Conservation (phyloP, 176 grass and related monocot species). For the Ensete glaucum region DNA sequence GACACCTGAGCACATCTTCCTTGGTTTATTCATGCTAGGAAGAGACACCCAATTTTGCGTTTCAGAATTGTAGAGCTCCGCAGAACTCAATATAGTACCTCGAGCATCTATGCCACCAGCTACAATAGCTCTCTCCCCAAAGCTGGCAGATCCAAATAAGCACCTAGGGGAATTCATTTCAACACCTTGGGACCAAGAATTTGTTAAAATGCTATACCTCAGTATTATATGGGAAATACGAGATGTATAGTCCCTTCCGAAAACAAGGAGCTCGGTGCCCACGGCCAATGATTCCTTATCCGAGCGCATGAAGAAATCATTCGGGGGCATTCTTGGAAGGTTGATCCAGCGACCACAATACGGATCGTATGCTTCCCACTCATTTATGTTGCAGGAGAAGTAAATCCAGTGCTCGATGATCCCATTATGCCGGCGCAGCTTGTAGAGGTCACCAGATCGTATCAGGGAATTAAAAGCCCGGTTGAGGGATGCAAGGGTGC, state of each 20-base stretch:
- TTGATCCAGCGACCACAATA: constrained; percentile 69
- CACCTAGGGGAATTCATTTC: constrained; percentile 91
- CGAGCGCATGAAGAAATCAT: constrained; percentile 85
- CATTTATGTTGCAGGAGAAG: constrained; percentile 81
- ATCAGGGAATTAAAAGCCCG: constrained; percentile 57
- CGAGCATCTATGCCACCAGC: constrained; percentile 70
- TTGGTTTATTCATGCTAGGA: constrained; percentile 72
- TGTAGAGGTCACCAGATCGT: constrained; percentile 60
- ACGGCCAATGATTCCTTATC: constrained; percentile 93
- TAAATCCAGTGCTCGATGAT: constrained; percentile 94
- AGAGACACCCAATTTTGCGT: constrained; percentile 64
- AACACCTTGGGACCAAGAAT: constrained; percentile 77
- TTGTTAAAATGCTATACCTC: constrained; percentile 90
- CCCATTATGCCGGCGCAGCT: constrained; percentile 38
- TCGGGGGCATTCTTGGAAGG: constrained; percentile 83
- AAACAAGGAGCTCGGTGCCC: constrained; percentile 89
- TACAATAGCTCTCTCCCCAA: constrained; percentile 84
- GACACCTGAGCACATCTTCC: constrained; percentile 84
- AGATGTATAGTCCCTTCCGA: constrained; percentile 58
- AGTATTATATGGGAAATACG: constrained; percentile 53
- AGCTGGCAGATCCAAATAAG: constrained; percentile 92
- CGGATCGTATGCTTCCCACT: constrained; percentile 95
- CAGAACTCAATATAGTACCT: constrained; percentile 53
- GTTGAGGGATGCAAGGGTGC: constrained; percentile 61
- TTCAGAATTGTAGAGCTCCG: constrained; percentile 83